Conservation (phyloP, 495 filamentous ascomycete species). For the Neurospora tetrasperma region DNA sequence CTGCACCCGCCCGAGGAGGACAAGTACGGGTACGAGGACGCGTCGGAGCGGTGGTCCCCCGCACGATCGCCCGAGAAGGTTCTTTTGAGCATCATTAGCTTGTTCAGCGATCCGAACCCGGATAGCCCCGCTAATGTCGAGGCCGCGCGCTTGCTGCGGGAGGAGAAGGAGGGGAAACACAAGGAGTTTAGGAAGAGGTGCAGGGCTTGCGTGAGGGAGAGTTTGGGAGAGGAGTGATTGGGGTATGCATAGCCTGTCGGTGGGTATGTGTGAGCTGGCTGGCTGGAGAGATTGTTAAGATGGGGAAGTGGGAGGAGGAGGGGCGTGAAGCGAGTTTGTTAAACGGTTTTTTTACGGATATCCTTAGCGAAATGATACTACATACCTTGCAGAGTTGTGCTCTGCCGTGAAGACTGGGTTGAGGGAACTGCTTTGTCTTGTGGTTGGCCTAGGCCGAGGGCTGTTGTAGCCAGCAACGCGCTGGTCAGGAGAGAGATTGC, state of each 20-base stretch:
- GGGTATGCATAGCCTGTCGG: too few relatives aligned
- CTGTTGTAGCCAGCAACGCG: not conserved
- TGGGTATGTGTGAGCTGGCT: too few relatives aligned
- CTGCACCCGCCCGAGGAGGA: conserved; percentile 94
- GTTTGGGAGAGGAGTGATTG: conserved; percentile 60
- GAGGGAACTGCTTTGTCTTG: not conserved
- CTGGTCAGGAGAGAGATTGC: not conserved
- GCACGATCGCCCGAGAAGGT: conserved; percentile 97
- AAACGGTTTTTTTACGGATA: not conserved
- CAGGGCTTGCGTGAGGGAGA: conserved; percentile 70
- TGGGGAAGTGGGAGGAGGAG: not conserved
- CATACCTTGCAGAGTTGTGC: not conserved
- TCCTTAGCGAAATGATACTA: not conserved
- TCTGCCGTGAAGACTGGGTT: not conserved
- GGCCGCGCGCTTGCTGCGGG: conserved; percentile 77
- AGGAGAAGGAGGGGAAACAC: conserved; percentile 51
- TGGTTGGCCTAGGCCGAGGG: not conserved
- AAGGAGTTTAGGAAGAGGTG: conserved; percentile 70
- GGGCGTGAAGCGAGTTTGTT: not conserved
- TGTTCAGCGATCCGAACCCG: conserved; percentile 88
- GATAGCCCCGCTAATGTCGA: conserved; percentile 95
- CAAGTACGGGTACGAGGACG: conserved; percentile 87
- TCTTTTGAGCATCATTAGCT: conserved; percentile 80
- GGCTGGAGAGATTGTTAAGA: not conserved
- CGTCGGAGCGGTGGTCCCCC: conserved; percentile 91